Evolutionary conservation across 805 yeast genomes (phyloP), one percentile per base, ranked within the genome.

Genomic region (Ogataea dorogensis): DNA sequence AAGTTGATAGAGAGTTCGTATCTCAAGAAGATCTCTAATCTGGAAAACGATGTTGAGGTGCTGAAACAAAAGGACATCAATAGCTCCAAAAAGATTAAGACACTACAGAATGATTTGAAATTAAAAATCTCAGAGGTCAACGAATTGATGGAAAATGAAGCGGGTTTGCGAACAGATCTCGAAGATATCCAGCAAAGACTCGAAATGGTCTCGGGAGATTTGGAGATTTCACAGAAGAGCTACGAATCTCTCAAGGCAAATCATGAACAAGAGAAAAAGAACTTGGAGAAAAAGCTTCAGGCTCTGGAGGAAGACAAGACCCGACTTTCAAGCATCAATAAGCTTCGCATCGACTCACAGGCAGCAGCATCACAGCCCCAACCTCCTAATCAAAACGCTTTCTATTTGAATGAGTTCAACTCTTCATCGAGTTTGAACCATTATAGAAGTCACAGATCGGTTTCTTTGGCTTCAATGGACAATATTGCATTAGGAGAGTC

Each of bases 1-100:
- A 80, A 82, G 38, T 65, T 78, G 13, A 79, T 87, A 27, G 97
- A 93, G 58, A 72, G 82, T 24, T 68, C 77, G 3, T 67, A 87
- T 41, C 64, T 70, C 42, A 56, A 62, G 7, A 73, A 72, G 39
- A 66, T 80, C 13, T 56, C 72, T 4, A 39, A 49, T 11, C 46
- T 71, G n/a, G 72, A 74, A 40, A 54, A 51, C 31, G 77, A 77
- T 34, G 54, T 73, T 6, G 71, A 66, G 22, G 59, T 57, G 5
- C 46, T 68, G 30, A 51, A 54, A 24, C 51, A 50, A 28, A 58
- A 55, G 26, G 63, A 64, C 43, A 24, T 56, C 12, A 50, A 39
- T 10, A 47, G 50, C 19, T 49, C 53, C 5, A 58, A 51, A 41
- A 56, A 52, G 37, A 47, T 57, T 27, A 56, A 54, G 36, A 40